phyloP scores from a whole-genome alignment of 1,284 basidiomycete species.

The Athelia psychrophila region DNA sequence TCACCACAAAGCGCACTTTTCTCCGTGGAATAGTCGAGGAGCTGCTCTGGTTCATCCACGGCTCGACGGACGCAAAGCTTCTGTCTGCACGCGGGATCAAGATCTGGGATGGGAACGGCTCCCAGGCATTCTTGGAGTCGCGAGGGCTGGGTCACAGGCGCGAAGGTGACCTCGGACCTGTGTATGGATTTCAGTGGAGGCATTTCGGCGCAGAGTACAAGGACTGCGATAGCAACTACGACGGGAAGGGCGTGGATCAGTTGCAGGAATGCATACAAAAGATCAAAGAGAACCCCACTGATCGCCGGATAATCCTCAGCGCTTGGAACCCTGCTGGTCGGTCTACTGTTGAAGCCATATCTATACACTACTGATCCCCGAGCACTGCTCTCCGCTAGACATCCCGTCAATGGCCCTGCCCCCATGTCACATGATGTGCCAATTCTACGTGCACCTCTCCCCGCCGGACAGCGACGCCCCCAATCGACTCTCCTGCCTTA shows the following conservation, averaged over 20 bases:
- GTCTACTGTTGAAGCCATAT: slow-evolving; percentile 15
- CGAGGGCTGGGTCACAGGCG: slow-evolving; percentile 82
- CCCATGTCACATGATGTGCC: slow-evolving; percentile 98
- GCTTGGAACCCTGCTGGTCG: slow-evolving; percentile 97
- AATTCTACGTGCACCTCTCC: slow-evolving; percentile 95
- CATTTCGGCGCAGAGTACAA: slow-evolving; percentile 94
- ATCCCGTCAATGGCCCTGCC: slow-evolving; percentile 94
- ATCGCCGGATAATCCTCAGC: slow-evolving; percentile 92
- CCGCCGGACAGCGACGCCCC: slow-evolving; percentile 47
- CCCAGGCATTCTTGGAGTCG: slow-evolving; percentile 81
- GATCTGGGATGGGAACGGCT: slow-evolving; percentile 98
- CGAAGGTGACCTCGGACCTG: slow-evolving; percentile 93
- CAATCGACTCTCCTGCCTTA: slow-evolving; percentile 87
- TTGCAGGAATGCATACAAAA: slow-evolving; percentile 85
- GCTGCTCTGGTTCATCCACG: slow-evolving; percentile 92
- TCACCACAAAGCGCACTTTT: slow-evolving; percentile 97
- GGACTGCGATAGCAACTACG: slow-evolving; percentile 82
- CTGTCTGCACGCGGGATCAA: slow-evolving; percentile 86
- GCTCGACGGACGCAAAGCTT: slow-evolving; percentile 79
- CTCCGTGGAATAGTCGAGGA: slow-evolving; percentile 91
- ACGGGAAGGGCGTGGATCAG: slow-evolving; percentile 92
- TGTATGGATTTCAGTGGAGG: slow-evolving; percentile 99
- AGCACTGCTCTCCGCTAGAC: slow-evolving; percentile 51
- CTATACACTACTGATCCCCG: neutral
- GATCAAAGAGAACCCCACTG: slow-evolving; percentile 92